Evolutionary conservation across 2,329 filamentous ascomycete genomes (phyloP), one percentile per base, ranked within the genome.

Genomic region (Aspergillus ibericus): DNA sequence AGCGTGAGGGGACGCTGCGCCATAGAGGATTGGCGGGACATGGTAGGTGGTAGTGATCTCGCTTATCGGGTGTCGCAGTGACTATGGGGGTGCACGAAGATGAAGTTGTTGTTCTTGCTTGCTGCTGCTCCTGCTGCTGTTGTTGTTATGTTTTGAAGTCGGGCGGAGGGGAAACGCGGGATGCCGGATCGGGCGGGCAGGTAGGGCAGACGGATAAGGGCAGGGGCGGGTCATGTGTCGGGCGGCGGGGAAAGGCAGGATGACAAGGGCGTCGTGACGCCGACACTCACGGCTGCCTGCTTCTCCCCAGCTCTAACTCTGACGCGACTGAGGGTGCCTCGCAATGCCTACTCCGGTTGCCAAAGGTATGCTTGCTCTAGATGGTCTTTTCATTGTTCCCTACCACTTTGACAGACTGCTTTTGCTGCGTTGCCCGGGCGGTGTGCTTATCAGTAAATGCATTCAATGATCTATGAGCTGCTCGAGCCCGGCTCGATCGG

Each of bases 1-100:
- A 97, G 82, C 5, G 91, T 91, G 60, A 98, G 80, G 29, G 82
- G 83, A 56, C 85, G 81, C 71, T 81, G 78, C 8, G 80, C 72
- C 15, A 78, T 74, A 20, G 76, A 70, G 27, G 74, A 78, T 56
- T 75, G 77, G 48, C 82, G 81, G 52, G 83, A 83, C 83, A 85
- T 85, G 25, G 35, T 70, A 10, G 22, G 4, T 29, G 10, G 42
- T 4, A 15, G n/a, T 18, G 22, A 15, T 13, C 8, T 25, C 5
- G 38, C 35, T 47, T 22, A 47, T 38, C 12, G 57, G 29, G 4
- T 13, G 27, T 12, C 38, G 40, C 20, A 3, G 15, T 29, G 46
- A 25, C 40, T 46, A 34, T 5, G 38, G 15, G 13, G 10, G 12
- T 1, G 53, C 10, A 22, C 32, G 18, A 44, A 38, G 36, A 40